These are phyloP conservation scores for Xerocomus spinulosus DNA, from an alignment of 768 basidiomycete species.

Conservation along the genomic window DNA sequence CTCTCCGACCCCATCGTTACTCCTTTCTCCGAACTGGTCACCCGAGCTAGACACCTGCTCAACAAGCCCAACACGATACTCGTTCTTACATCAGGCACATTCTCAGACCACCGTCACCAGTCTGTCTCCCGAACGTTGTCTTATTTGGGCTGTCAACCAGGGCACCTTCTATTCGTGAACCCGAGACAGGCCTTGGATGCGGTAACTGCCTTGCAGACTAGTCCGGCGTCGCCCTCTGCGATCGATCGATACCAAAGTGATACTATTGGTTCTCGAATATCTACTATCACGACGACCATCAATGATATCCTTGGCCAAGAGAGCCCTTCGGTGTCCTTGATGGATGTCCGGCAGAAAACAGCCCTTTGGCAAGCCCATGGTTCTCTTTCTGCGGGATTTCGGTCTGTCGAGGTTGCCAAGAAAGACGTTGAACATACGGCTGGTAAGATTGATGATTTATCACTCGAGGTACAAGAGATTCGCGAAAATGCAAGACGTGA, in stretches of 20 bases:
- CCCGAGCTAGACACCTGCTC: constrained; percentile 25
- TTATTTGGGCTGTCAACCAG: constrained; percentile 23
- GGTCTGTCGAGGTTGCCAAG: constrained; percentile 28
- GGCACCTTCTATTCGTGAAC: constrained; percentile 46
- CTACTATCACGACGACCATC: constrained; percentile 43
- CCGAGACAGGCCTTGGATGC: constrained; percentile 56
- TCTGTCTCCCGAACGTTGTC: constrained; percentile 21
- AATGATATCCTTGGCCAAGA: constrained; percentile 13
- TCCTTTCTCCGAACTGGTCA: constrained; percentile 37
- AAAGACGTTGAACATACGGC: constrained; percentile 35
- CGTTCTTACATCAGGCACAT: constrained; percentile 33
- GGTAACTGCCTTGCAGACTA: constrained; percentile 42
- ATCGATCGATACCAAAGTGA: constrained; percentile 65
- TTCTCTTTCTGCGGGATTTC: constrained; percentile 36
- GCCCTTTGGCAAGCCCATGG: constrained; percentile 38
- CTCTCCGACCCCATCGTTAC: constrained; percentile 58
- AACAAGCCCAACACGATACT: constrained; percentile 42
- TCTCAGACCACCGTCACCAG: constrained; percentile 11
- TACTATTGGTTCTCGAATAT: constrained; percentile 55
- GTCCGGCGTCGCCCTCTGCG: constrained; percentile 42
- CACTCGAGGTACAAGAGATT: constrained; percentile 36
- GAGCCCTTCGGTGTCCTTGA: constrained; percentile 3
- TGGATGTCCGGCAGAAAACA: constrained; percentile 33
- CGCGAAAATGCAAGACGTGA: constrained; percentile 33
- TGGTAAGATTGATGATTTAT: constrained; percentile 35